Evolutionary conservation across 1,139 yeast genomes (phyloP), one percentile per base, ranked within the genome.

Genomic region (Meyerozyma elateridarum): DNA sequence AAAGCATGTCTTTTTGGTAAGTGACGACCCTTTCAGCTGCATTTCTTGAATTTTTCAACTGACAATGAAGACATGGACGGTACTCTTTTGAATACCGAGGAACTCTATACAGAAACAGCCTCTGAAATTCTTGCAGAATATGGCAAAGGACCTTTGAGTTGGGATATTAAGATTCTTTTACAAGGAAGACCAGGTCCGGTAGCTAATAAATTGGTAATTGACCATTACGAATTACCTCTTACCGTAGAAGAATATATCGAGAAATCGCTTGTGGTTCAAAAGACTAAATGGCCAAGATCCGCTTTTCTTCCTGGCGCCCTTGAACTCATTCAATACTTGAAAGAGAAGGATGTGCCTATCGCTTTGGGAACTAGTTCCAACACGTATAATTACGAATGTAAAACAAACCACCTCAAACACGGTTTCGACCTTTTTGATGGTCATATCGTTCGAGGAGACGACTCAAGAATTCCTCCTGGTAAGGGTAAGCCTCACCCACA

Each of bases 401-500:
- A 91, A 54, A 87, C 96, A 0, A 59, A 54, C 5, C 91, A 85
- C 51, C 64, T 87, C 34, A 56, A 64, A 22, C 64, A 74, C 8
- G 76, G 79, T 2, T 82, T 85, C 45, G 68, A 70, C 4, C 52
- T 72, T 28, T 91, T 91, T 51, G 76, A 75, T 6, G 67, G 69
- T 11, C 85, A 79, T 40, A 64, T 85, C 15, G 83, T 91, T 14
- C 82, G 89, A 2, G 97, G 97, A 4, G 97, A 91, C 58, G 95
- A 91, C 51, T 60, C 73, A 25, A 72, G 95, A 33, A 76, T 91
- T 34, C 85, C 89, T 2, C 65, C 64, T 15, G 96, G 96, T 2
- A 73, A 80, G 39, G 97, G 98, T 4, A 91, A 91, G 52, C 98
- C 98, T 8, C 66, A 69, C 38, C 98, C 98, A 3, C 94, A 88